These are phyloP conservation scores for Eucalyptus marginata DNA, from an alignment of 345 rosid genomes.

Conservation along the genomic window DNA sequence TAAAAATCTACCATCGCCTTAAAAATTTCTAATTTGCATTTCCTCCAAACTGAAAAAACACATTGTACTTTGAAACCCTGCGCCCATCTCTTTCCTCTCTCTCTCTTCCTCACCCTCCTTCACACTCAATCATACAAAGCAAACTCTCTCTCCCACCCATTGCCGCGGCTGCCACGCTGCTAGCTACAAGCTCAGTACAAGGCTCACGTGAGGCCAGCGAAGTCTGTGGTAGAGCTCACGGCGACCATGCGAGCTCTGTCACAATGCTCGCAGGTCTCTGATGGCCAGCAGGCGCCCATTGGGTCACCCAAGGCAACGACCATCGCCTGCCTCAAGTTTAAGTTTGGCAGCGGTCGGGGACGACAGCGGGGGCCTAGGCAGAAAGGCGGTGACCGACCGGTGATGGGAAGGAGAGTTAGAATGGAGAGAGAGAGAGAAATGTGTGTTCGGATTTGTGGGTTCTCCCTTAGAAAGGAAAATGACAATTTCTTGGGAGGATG, in stretches of 20 bases:
- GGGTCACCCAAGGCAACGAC: neutral
- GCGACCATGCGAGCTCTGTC: neutral
- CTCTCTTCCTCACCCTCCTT: neutral
- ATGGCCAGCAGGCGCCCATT: neutral
- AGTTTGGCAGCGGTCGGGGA: neutral
- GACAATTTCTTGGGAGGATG: neutral
- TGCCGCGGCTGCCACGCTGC: no score
- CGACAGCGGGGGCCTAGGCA: neutral
- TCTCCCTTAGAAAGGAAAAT: neutral
- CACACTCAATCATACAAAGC: no score
- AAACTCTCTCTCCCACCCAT: no score
- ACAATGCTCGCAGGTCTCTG: neutral
- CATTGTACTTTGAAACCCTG: neutral
- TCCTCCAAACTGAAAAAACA: neutral
- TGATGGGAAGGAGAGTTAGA: neutral
- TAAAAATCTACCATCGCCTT: neutral
- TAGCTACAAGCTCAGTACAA: neutral
- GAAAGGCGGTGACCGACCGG: neutral
- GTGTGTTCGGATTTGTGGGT: neutral
- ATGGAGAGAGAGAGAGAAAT: neutral
- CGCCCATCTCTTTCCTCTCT: neutral
- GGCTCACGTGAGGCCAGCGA: neutral
- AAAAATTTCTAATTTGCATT: neutral
- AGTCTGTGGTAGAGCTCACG: neutral
- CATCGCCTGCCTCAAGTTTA: neutral